These are phyloP conservation scores for Hypericum perforatum DNA, from an alignment of 345 rosid species.

Conservation along the genomic window DNA sequence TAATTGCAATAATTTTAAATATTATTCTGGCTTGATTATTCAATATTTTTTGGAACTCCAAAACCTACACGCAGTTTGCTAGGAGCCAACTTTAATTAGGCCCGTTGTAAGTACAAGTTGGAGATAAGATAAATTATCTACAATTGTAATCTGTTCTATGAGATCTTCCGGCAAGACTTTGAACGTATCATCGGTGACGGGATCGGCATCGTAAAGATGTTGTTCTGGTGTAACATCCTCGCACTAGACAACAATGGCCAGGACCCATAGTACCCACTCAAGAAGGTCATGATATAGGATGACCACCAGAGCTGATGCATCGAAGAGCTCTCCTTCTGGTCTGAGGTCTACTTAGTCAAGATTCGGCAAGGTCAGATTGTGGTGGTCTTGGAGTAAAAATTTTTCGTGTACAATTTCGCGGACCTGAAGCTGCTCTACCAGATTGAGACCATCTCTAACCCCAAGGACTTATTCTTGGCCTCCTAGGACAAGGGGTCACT, in stretches of 20 bases:
- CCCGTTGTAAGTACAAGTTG: slow-evolving; percentile 63
- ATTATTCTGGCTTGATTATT: slow-evolving; percentile 82
- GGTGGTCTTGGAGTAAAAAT: slow-evolving; percentile 73
- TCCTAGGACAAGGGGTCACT: slow-evolving; percentile 67
- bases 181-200: too few relatives aligned
- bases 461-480: slow-evolving; percentile 80
- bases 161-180: too few relatives aligned
- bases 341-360: slow-evolving; percentile 71
- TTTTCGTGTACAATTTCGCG: slow-evolving; percentile 74
- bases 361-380: slow-evolving; percentile 68
- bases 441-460: slow-evolving; percentile 80
- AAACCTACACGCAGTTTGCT: too few relatives aligned
- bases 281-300: slow-evolving; percentile 91
- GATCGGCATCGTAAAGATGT: too few relatives aligned
- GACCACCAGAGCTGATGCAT: slow-evolving; percentile 78
- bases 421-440: slow-evolving; percentile 80
- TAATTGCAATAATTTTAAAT: slow-evolving; percentile 85
- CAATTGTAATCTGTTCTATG: too few relatives aligned
- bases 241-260: slow-evolving; percentile 88
- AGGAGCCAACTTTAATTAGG: slow-evolving; percentile 45
- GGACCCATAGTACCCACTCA: slow-evolving; percentile 70
- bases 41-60: too few relatives aligned
- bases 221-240: slow-evolving; percentile 75
- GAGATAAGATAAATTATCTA: too few relatives aligned
- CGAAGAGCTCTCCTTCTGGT: slow-evolving; percentile 81